phyloP scores from a whole-genome alignment of 495 filamentous ascomycete genomes.

The Clavariopsis aquatica region DNA sequence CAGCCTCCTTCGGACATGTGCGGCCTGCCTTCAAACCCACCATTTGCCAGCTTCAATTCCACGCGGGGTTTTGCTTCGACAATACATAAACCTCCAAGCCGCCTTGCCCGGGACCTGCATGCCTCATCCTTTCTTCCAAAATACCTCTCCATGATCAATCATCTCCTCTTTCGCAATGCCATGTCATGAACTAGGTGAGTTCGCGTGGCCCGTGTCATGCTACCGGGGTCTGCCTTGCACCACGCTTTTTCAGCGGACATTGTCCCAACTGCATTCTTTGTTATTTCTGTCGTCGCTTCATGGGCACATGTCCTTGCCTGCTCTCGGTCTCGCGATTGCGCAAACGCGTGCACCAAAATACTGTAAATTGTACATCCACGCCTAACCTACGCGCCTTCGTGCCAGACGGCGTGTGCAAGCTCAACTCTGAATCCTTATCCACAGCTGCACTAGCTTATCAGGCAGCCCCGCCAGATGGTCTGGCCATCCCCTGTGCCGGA shows the following conservation, averaged over 20 bases:
- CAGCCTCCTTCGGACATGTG: background rate
- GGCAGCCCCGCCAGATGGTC: background rate
- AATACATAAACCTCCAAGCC: background rate
- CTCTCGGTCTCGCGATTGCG: background rate
- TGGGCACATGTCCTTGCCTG: background rate
- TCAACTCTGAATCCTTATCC: background rate
- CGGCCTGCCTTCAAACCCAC: background rate
- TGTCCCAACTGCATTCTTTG: background rate
- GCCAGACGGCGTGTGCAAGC: background rate
- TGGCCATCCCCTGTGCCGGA: background rate
- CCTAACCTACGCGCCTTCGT: too few species aligned
- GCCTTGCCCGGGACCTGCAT: background rate
- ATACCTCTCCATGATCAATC: background rate
- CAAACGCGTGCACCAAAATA: too few species aligned
- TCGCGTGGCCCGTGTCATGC: background rate
- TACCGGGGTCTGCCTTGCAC: background rate
- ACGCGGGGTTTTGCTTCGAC: background rate
- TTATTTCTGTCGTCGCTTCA: background rate
- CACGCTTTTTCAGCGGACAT: background rate
- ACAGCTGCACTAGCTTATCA: background rate
- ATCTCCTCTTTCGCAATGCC: background rate
- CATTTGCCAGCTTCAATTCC: background rate
- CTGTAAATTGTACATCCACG: too few species aligned
- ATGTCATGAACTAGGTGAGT: background rate
- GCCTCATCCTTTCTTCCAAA: background rate